A percentile compares a stretch with the other conserved stretches of the same genome.
These are phyloP conservation scores for Alternaria brassicae DNA, from an alignment of 2,329 filamentous ascomycete genomes.

Conservation along the genomic window DNA sequence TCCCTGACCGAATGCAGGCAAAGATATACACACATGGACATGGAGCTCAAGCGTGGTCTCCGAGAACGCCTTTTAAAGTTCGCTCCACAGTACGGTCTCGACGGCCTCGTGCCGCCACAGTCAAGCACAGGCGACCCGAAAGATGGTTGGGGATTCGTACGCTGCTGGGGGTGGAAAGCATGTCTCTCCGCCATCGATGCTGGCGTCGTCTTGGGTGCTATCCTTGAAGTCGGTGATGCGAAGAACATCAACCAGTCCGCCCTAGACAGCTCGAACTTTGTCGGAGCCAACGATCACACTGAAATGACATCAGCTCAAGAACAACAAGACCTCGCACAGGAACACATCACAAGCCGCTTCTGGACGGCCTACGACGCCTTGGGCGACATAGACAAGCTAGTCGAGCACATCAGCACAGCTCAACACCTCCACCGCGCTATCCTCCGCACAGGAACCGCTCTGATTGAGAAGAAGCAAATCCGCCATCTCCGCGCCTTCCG, in stretches of 20 bases:
- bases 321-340: slow-evolving; percentile 48
- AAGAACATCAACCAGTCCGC: slow-evolving; percentile 43
- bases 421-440: slow-evolving; percentile 92
- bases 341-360: slow-evolving; percentile 61
- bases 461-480: slow-evolving; percentile 94
- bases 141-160: slow-evolving; percentile 95
- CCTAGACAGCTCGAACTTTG: slow-evolving; percentile 42
- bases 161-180: slow-evolving; percentile 97
- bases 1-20: slow-evolving; percentile 93
- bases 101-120: slow-evolving; percentile 82
- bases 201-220: slow-evolving; percentile 87
- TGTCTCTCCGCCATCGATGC: slow-evolving; percentile 93
- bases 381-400: slow-evolving; percentile 69
- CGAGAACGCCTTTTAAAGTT: slow-evolving; percentile 88
- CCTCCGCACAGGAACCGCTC: slow-evolving; percentile 85
- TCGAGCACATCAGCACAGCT: slow-evolving; percentile 78
- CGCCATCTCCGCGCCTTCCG: slow-evolving; percentile 91
- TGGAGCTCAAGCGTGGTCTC: slow-evolving; percentile 89
- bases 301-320: slow-evolving; percentile 31
- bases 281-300: slow-evolving; percentile 35
- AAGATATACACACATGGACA: slow-evolving; percentile 97
- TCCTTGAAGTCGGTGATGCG: slow-evolving; percentile 85
- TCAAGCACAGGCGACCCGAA: slow-evolving; percentile 72
- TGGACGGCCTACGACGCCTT: slow-evolving; percentile 67
- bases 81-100: slow-evolving; percentile 89